These are phyloP conservation scores for Postia placenta DNA, from an alignment of 768 basidiomycete genomes.

Conservation along the genomic window DNA sequence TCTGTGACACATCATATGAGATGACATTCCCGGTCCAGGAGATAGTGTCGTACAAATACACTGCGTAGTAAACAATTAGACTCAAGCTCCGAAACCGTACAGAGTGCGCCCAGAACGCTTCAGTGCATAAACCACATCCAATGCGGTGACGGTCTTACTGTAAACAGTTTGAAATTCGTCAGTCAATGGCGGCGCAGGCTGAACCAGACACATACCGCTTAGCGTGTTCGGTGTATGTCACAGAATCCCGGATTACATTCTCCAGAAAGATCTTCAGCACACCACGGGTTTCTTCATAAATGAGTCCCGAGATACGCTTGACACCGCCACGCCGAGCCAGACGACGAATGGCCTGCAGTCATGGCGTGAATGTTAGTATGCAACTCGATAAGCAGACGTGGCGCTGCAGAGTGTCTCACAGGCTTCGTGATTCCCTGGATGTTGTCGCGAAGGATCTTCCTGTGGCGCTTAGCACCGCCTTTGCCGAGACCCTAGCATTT, in stretches of 20 bases:
- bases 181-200: not conserved
- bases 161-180: not conserved
- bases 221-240: conserved; percentile 59
- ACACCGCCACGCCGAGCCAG: conserved; percentile 62
- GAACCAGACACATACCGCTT: conserved; percentile 30
- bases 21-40: not conserved
- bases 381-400: too few relatives aligned
- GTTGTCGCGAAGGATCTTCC: conserved; percentile 77
- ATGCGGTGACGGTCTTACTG: conserved; percentile 47
- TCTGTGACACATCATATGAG: too few relatives aligned
- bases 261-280: conserved; percentile 60
- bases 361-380: not conserved
- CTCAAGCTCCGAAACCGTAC: conserved; percentile 48
- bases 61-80: not conserved
- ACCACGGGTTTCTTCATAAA: conserved; percentile 64
- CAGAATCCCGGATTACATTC: conserved; percentile 30
- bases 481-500: conserved; percentile 60
- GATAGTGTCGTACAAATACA: not conserved
- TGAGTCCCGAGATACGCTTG: conserved; percentile 53
- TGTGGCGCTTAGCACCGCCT: conserved; percentile 74
- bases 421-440: conserved; percentile 76
- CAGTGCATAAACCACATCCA: conserved; percentile 58
- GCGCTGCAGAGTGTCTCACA: conserved; percentile 27
- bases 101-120: conserved; percentile 54
- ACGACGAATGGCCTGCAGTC: conserved; percentile 32